These are phyloP conservation scores for Hyphopichia burtonii DNA, from an alignment of 1,139 yeast species.

Conservation along the genomic window DNA sequence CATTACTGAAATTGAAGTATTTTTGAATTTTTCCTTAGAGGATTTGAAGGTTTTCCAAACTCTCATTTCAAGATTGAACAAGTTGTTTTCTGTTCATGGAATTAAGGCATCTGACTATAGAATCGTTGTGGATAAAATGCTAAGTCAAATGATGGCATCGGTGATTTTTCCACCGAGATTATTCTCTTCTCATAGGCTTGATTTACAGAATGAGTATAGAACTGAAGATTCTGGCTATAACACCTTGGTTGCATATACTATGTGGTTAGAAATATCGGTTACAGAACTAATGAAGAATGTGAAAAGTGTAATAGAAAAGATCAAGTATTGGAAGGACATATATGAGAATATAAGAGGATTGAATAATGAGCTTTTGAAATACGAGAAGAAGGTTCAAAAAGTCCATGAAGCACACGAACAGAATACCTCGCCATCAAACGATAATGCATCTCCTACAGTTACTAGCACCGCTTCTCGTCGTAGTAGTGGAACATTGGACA, in stretches of 20 bases:
- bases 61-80: slow-evolving; percentile 37
- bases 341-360: slow-evolving; percentile 27
- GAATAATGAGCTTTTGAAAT: slow-evolving; percentile 30
- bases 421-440: too few species aligned
- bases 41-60: slow-evolving; percentile 42
- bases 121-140: slow-evolving; percentile 18
- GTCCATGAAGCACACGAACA: neutral
- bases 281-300: slow-evolving; percentile 40
- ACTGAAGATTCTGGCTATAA: slow-evolving; percentile 13
- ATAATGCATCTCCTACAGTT: slow-evolving; percentile 1
- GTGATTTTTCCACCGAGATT: neutral
- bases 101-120: slow-evolving; percentile 45
- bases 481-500: slow-evolving; percentile 1
- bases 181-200: neutral
- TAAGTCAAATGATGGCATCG: slow-evolving; percentile 12
- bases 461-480: neutral
- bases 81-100: slow-evolving; percentile 41
- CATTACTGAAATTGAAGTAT: slow-evolving; percentile 52
- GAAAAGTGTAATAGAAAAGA: slow-evolving; percentile 32
- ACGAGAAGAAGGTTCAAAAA: slow-evolving; percentile 19
- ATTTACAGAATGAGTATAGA: slow-evolving; percentile 7
- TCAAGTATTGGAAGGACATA: slow-evolving; percentile 54
- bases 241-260: slow-evolving; percentile 18
- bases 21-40: slow-evolving; percentile 50
- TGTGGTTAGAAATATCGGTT: slow-evolving; percentile 31